phyloP scores from a whole-genome alignment of 805 yeast genomes.

The Candida easanensis region DNA sequence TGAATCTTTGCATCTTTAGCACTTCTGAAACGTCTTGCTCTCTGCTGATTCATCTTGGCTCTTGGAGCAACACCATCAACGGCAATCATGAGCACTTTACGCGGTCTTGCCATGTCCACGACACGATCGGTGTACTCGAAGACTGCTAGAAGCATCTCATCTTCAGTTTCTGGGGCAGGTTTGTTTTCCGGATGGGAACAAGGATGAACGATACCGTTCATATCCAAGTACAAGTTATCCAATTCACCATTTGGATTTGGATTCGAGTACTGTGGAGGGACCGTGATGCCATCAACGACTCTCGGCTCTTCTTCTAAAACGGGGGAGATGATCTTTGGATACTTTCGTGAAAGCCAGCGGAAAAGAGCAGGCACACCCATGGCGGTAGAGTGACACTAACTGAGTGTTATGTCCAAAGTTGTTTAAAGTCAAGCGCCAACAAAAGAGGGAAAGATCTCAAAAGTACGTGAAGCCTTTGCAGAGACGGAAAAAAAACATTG shows the following conservation, averaged over 20 bases:
- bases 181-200: slow-evolving; percentile 97
- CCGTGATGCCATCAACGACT: slow-evolving; percentile 54
- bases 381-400: no score
- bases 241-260: slow-evolving; percentile 95
- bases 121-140: slow-evolving; percentile 93
- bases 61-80: slow-evolving; percentile 99
- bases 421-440: background rate
- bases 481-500: background rate
- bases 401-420: background rate
- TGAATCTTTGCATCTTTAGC: slow-evolving; percentile 92
- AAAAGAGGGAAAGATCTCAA: no score
- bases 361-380: slow-evolving; percentile 99
- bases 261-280: slow-evolving; percentile 64
- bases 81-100: slow-evolving; percentile 93
- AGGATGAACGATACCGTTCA: slow-evolving; percentile 99
- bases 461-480: no score
- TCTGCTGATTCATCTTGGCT: slow-evolving; percentile 97
- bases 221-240: slow-evolving; percentile 90
- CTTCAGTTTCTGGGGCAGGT: slow-evolving; percentile 95
- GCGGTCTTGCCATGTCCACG: slow-evolving; percentile 88
- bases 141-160: slow-evolving; percentile 92
- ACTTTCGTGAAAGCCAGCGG: slow-evolving; percentile 91
- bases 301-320: slow-evolving; percentile 73
- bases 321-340: slow-evolving; percentile 91
- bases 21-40: slow-evolving; percentile 92